phyloP scores from a whole-genome alignment of 2,329 filamentous ascomycete genomes.

The Venturia carpophila region DNA sequence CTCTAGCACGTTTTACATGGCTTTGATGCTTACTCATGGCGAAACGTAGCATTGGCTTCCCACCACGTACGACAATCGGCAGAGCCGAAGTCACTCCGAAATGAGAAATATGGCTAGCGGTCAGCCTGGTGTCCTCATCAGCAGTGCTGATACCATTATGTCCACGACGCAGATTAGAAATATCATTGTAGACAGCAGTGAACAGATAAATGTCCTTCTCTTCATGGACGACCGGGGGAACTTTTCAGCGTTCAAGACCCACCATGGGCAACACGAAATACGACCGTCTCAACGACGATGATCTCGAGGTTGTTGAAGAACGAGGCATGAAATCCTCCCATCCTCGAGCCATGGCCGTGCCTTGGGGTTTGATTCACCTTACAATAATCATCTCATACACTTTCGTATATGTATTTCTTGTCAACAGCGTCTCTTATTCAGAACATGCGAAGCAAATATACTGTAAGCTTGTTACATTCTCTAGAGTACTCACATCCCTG shows the following conservation, averaged over 20 bases:
- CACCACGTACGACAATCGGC: not conserved
- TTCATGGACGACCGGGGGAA: not conserved
- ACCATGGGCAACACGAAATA: not conserved
- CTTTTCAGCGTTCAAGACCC: not conserved
- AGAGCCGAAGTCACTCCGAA: not conserved
- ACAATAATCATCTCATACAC: not conserved
- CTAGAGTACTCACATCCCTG: no score
- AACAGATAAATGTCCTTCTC: not conserved
- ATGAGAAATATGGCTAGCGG: not conserved
- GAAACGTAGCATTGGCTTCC: not conserved
- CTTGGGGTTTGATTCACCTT: not conserved
- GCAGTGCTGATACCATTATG: not conserved
- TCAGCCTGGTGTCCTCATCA: not conserved
- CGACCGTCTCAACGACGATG: not conserved
- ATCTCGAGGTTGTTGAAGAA: not conserved
- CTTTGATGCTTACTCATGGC: not conserved
- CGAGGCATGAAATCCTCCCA: not conserved
- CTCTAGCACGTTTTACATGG: not conserved
- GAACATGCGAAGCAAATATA: not conserved
- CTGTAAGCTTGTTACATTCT: not conserved
- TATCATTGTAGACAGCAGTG: not conserved
- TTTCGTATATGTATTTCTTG: not conserved
- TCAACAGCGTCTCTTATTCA: not conserved
- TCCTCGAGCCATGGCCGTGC: not conserved
- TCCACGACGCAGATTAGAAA: not conserved